A percentile compares a stretch with the other conserved stretches of the same genome.
Conservation (phyloP, 768 basidiomycete genomes). For the Mycena venus region DNA sequence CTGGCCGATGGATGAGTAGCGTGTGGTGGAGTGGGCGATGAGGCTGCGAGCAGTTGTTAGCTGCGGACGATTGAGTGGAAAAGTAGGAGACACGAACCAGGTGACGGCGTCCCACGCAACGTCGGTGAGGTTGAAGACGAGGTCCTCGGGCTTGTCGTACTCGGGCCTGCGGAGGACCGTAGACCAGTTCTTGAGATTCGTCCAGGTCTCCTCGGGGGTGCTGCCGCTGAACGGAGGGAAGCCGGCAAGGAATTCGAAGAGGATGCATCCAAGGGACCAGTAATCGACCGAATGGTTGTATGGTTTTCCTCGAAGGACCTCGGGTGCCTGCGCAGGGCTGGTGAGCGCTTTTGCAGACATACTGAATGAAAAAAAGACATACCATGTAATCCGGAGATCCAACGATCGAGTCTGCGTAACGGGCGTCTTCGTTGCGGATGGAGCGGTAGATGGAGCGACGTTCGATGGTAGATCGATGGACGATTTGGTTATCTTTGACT, state of each 20-base stretch:
- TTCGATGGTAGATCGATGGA: slow-evolving; percentile 94
- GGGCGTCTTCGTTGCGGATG: slow-evolving; percentile 89
- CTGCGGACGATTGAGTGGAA: background rate
- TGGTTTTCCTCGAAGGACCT: slow-evolving; percentile 93
- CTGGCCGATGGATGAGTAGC: slow-evolving; percentile 81
- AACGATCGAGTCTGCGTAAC: slow-evolving; percentile 97
- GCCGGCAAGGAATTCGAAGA: slow-evolving; percentile 97
- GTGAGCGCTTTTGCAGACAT: background rate
- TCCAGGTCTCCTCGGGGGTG: slow-evolving; percentile 98
- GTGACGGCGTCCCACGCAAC: slow-evolving; percentile 95
- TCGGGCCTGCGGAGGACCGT: slow-evolving; percentile 92
- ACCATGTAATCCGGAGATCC: slow-evolving; percentile 99
- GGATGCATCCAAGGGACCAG: slow-evolving; percentile 98
- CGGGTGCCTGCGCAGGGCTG: slow-evolving; percentile 68
- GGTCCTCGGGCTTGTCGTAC: slow-evolving; percentile 95
- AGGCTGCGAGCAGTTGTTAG: slow-evolving; percentile 60
- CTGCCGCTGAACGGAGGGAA: slow-evolving; percentile 98
- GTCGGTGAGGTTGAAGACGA: slow-evolving; percentile 96
- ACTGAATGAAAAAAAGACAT: background rate
- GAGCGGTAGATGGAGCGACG: slow-evolving; percentile 95
- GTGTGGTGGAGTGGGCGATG: slow-evolving; percentile 88
- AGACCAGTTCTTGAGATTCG: slow-evolving; percentile 98
- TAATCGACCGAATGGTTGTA: slow-evolving; percentile 98
- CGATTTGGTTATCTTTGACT: slow-evolving; percentile 92
- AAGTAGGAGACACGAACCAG: slow-evolving; percentile 60